phyloP scores from a whole-genome alignment of 768 basidiomycete species.

The Tulasnella sp. region DNA sequence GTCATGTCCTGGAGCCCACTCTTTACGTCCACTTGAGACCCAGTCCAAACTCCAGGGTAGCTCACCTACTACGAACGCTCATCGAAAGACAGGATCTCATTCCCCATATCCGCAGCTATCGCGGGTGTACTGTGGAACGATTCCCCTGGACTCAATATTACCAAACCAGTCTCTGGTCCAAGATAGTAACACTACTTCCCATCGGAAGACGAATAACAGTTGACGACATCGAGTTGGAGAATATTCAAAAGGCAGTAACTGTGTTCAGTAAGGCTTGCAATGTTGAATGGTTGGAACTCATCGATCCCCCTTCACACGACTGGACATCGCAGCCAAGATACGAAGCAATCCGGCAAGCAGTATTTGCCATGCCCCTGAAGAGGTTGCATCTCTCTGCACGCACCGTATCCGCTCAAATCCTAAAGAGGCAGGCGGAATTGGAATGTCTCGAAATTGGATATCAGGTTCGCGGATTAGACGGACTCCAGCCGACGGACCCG shows the following conservation, averaged over 20 bases:
- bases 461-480: not conserved
- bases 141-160: too few relatives aligned
- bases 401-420: not conserved
- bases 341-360: not conserved
- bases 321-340: not conserved
- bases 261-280: not conserved
- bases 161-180: not conserved
- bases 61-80: not conserved
- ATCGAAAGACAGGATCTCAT: not conserved
- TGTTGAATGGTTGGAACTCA: not conserved
- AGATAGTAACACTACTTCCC: not conserved
- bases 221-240: not conserved
- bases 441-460: not conserved
- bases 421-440: not conserved
- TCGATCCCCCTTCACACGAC: not conserved
- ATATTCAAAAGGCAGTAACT: not conserved
- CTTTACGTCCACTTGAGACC: not conserved
- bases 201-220: not conserved
- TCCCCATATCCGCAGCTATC: not conserved
- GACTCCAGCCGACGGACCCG: not conserved
- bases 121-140: too few relatives aligned
- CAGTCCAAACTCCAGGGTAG: not conserved
- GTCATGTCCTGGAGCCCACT: not conserved
- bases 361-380: not conserved
- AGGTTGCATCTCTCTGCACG: not conserved